These are phyloP conservation scores for Skeletonema menzelii DNA, from an alignment of 108 stramenopile species.

Conservation along the genomic window DNA sequence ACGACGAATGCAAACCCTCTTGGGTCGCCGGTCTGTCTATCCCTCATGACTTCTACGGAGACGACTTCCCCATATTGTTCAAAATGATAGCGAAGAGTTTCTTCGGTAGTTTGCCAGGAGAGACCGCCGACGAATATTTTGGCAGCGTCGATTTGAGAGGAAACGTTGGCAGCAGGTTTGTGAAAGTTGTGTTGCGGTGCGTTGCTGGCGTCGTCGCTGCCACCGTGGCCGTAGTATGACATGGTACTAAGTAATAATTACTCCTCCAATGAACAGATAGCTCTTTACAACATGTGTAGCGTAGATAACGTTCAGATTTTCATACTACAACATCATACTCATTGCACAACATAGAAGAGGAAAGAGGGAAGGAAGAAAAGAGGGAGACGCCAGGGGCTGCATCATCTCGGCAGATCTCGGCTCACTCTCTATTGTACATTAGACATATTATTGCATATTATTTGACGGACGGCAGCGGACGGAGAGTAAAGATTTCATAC, in stretches of 20 bases:
- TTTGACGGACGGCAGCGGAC: too few species aligned
- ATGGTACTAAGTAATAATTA: not conserved
- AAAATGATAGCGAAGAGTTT: conserved; percentile 91
- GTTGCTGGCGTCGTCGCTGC: not conserved
- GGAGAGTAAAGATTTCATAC: too few species aligned
- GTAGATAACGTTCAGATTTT: too few species aligned
- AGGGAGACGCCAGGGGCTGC: too few species aligned
- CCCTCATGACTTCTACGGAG: conserved; percentile 77
- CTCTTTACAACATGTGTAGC: too few species aligned
- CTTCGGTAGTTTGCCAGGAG: conserved; percentile 92
- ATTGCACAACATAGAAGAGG: too few species aligned
- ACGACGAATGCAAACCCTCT: conserved; percentile 95
- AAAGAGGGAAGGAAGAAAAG: too few species aligned
- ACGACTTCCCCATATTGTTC: conserved; percentile 82
- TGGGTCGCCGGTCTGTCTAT: conserved; percentile 86
- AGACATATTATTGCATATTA: too few species aligned
- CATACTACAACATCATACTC: too few species aligned
- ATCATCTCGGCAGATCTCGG: too few species aligned
- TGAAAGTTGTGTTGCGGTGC: conserved; percentile 7
- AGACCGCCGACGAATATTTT: conserved; percentile 95
- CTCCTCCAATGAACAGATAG: too few species aligned
- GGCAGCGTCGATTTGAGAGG: conserved; percentile 52
- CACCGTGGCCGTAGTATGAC: not conserved
- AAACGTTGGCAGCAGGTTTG: not conserved
- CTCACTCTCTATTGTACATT: too few species aligned